phyloP scores from a whole-genome alignment of 352 stramenopile species.

The Thraustochytrium sp. region DNA sequence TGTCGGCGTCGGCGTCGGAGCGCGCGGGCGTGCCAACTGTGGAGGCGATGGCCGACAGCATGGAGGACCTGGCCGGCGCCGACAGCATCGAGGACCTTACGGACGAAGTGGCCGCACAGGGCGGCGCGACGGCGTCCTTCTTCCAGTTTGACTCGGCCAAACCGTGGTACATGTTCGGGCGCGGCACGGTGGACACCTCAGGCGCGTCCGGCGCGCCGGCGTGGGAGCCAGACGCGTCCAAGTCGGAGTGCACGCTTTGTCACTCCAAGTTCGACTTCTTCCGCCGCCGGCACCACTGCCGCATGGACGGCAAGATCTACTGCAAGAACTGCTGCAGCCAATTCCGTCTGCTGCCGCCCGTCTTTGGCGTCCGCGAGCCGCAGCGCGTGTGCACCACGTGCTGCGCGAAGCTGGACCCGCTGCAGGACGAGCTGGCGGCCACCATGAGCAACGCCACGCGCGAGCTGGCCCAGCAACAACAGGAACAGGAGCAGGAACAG shows the following conservation, averaged over 20 bases:
- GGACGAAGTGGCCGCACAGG: not conserved
- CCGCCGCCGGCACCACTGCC: slow-evolving; percentile 71
- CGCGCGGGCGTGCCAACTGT: not conserved
- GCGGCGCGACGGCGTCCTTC: not conserved
- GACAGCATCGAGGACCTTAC: not conserved
- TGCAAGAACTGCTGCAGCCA: slow-evolving; percentile 68
- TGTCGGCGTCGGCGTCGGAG: not conserved
- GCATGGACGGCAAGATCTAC: slow-evolving; percentile 73
- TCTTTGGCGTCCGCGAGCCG: slow-evolving; percentile 45
- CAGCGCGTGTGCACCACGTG: slow-evolving; percentile 22
- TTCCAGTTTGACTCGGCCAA: slow-evolving; percentile 16
- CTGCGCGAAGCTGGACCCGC: slow-evolving; percentile 43
- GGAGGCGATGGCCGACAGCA: not conserved
- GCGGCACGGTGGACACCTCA: not conserved
- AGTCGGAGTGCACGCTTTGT: slow-evolving; percentile 44
- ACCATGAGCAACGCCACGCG: slow-evolving; percentile 45
- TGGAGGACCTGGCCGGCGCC: not conserved
- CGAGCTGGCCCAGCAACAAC: too few species aligned
- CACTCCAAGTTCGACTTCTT: slow-evolving; percentile 52
- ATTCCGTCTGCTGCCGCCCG: slow-evolving; percentile 60
- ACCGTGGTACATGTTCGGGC: slow-evolving; percentile 26
- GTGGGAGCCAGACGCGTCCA: slow-evolving; percentile 51
- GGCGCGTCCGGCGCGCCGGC: slow-evolving; percentile 42
- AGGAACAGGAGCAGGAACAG: not conserved
- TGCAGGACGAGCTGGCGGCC: slow-evolving; percentile 51